Conservation (phyloP, 169 alveolate species). For the Fabrea salina region DNA sequence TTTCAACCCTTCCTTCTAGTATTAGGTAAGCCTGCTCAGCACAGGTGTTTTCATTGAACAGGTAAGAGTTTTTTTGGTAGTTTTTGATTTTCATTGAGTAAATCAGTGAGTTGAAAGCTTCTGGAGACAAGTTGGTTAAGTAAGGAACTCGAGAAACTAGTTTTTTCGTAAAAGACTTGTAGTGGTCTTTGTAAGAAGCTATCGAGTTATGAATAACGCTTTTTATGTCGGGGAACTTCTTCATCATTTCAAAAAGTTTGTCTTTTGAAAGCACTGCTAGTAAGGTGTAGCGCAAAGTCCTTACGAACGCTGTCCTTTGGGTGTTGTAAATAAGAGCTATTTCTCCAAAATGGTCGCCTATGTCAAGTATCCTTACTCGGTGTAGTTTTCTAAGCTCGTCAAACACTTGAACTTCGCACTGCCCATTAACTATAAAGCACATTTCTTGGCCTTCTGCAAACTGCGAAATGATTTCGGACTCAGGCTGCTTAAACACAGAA, state of each 20-base stretch:
- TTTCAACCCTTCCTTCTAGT: conserved; percentile 17
- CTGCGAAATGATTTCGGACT: neutral
- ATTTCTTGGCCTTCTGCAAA: neutral
- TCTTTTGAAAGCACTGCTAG: neutral
- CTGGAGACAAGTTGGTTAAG: neutral
- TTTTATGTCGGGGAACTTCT: conserved; percentile 8
- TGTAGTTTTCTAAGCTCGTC: neutral
- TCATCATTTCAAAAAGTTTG: neutral
- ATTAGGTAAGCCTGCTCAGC: neutral
- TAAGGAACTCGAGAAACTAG: neutral
- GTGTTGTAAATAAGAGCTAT: conserved; percentile 91
- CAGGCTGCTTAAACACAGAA: conserved; percentile 9
- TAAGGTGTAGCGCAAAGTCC: conserved; percentile 58
- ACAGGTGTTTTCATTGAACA: neutral
- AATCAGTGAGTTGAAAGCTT: neutral
- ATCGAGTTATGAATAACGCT: neutral
- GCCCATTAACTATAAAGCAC: conserved; percentile 12
- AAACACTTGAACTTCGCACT: conserved; percentile 7
- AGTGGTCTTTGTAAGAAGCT: conserved; percentile 7
- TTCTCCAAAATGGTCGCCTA: conserved; percentile 98
- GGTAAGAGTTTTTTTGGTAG: neutral
- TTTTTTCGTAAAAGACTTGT: neutral
- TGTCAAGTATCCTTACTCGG: conserved; percentile 82
- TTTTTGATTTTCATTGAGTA: neutral
- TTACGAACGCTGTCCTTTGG: conserved; percentile 95